Evolutionary conservation across 805 yeast genomes (phyloP), one percentile per base, ranked within the genome.

Genomic region (Debaryomyces prosopidis): DNA sequence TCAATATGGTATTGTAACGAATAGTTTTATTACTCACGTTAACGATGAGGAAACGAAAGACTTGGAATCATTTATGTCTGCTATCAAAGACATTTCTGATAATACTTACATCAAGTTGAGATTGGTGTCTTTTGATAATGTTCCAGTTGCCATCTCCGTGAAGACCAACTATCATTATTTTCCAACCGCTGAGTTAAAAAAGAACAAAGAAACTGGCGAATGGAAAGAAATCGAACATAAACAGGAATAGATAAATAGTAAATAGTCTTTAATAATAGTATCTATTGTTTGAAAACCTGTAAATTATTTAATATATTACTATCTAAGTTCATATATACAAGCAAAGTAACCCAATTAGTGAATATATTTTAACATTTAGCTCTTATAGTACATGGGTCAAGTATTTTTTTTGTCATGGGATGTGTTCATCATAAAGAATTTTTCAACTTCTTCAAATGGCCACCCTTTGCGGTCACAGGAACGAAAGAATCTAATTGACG

Each of bases 111-210:
- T 89, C 56, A 87, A 89, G 58, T 68, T 91, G 49, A 80, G 96
- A 50, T 69, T 87, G 32, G 91, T 89, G 37, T 81, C 95, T 1
- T 89, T 86, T 64, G 97, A 91, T 55, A 85, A 86, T 49, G 83
- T 89, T 18, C 96, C 96, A 16, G 80, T 84, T 55, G 97, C 97
- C 1, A 82, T 85, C 39, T 85, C 96, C 1, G 65, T 90, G 54
- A 88, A 89, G 67, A 88, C 95, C 1, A 89, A 88, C 63, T 87
- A 88, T 59, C 97, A 90, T 59, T 90, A 90, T 60, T 90, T 89
- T 72, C 89, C 89, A 37, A 85, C 90, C 3, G 75, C 77, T 9
- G 87, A 83, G 59, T 59, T 84, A 48, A 76, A 72, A 53, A 81
- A 78, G 55, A 73, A 77, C 42, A 53, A 52, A 2, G 69, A 63